Conservation (phyloP, 2,329 filamentous ascomycete species). For the Gnomoniopsis sp. region DNA sequence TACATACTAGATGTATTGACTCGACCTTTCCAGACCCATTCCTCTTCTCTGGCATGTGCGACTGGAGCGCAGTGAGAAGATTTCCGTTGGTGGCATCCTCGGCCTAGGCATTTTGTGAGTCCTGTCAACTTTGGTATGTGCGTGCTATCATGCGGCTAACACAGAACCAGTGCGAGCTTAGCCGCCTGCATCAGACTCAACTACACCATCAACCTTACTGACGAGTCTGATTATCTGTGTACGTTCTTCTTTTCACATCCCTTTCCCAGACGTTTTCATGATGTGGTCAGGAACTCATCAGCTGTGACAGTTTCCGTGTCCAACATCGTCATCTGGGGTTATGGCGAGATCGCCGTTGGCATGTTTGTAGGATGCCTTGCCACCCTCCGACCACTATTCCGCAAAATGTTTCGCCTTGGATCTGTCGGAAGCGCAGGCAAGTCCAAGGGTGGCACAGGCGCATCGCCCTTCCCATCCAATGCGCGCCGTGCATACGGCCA, state of each 20-base stretch:
- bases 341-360: conserved; percentile 14
- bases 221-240: conserved; percentile 12
- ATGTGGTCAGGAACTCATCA: background rate
- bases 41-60: conserved; percentile 15
- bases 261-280: background rate
- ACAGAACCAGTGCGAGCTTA: conserved; percentile 9
- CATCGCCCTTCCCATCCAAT: conserved; percentile 7
- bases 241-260: background rate
- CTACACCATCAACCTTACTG: conserved; percentile 14
- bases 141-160: background rate
- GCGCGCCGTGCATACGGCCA: conserved; percentile 13
- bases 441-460: background rate
- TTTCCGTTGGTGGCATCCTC: conserved; percentile 15
- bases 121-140: no score
- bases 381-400: conserved; percentile 14
- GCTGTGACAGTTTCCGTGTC: background rate
- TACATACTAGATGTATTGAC: background rate
- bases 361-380: conserved; percentile 16
- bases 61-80: conserved; percentile 16
- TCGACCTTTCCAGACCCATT: conserved; percentile 1
- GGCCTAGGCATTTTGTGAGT: conserved; percentile 17
- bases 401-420: conserved; percentile 13
- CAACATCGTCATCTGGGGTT: conserved; percentile 17
- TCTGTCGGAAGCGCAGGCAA: conserved; percentile 12
- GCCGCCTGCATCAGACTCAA: conserved; percentile 16